phyloP scores from a whole-genome alignment of 352 stramenopile genomes.

The Phytophthora vignae region DNA sequence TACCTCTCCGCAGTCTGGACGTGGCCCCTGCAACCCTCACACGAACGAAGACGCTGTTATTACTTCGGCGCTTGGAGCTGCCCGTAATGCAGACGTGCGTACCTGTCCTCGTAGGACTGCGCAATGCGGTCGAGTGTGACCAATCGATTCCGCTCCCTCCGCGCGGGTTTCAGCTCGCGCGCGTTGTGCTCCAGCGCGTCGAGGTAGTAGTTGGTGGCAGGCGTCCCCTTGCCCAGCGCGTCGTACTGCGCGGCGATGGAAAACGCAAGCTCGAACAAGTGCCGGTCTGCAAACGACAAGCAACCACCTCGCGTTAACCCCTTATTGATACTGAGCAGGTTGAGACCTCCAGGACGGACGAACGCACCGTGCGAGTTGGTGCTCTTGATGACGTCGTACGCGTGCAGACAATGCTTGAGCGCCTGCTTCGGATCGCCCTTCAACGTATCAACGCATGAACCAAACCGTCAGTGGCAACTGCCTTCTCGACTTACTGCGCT shows the following conservation, averaged over 20 bases:
- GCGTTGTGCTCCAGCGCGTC: slow-evolving; percentile 62
- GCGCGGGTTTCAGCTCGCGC: slow-evolving; percentile 38
- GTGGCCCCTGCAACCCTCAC: slow-evolving; percentile 13
- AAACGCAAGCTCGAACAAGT: slow-evolving; percentile 84
- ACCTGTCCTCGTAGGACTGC: slow-evolving; percentile 77
- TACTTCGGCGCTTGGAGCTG: not conserved
- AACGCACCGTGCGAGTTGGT: slow-evolving; percentile 68
- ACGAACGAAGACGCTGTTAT: not conserved
- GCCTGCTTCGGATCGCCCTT: slow-evolving; percentile 59
- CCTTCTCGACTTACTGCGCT: not conserved
- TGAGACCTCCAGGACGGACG: too few species aligned
- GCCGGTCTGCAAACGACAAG: slow-evolving; percentile 51
- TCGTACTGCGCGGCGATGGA: slow-evolving; percentile 82
- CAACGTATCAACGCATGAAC: not conserved
- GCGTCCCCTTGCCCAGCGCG: slow-evolving; percentile 44
- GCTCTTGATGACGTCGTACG: slow-evolving; percentile 68
- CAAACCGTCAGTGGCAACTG: not conserved
- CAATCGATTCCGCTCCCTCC: slow-evolving; percentile 55
- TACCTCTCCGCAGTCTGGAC: slow-evolving; percentile 39
- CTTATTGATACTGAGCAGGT: not conserved
- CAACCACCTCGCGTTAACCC: not conserved
- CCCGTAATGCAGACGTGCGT: slow-evolving; percentile 6
- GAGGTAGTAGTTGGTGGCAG: slow-evolving; percentile 74
- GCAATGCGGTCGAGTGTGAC: slow-evolving; percentile 83
- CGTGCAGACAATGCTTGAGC: slow-evolving; percentile 73